Percentiles rank a stretch among this genome's conserved stretches.
Evolutionary conservation across 495 filamentous ascomycete species (phyloP).

Genomic region (Platismatia glauca): DNA sequence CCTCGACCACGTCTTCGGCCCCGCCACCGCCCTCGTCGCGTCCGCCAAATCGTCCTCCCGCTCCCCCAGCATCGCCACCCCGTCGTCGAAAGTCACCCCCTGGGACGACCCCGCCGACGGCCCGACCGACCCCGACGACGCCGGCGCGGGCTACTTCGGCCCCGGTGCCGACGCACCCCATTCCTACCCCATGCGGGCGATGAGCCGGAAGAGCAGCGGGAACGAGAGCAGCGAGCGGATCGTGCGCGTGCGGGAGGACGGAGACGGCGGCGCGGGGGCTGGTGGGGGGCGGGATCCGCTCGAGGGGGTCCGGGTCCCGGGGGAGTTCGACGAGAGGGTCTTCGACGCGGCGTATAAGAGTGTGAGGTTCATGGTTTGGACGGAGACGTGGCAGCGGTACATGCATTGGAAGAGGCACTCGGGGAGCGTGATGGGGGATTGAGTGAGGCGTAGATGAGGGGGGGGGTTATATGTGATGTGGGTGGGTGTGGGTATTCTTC

Average conservation of each 20-base stretch:
- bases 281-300: neutral
- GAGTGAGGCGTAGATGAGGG: too few relatives aligned
- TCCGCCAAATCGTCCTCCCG: neutral
- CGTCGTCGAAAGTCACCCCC: slow-evolving; percentile 9
- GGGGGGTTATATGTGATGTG: too few relatives aligned
- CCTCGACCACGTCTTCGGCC: slow-evolving; percentile 43
- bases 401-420: neutral
- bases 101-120: slow-evolving; percentile 6
- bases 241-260: neutral
- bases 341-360: slow-evolving; percentile 51
- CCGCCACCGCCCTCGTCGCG: slow-evolving; percentile 26
- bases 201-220: slow-evolving; percentile 24
- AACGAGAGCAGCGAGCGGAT: slow-evolving; percentile 15
- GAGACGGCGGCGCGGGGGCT: neutral
- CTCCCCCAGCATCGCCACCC: neutral
- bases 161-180: neutral
- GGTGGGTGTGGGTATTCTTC: too few relatives aligned
- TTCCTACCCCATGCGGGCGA: neutral
- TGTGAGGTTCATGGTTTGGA: slow-evolving; percentile 59
- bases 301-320: slow-evolving; percentile 35
- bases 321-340: slow-evolving; percentile 40
- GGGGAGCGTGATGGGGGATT: neutral
- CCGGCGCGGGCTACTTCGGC: neutral
- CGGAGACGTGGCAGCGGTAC: slow-evolving; percentile 53
- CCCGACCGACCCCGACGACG: neutral